Base-by-base conservation (phyloP, 73 alveolate species). In the Paramecium sonneborni region DNA sequence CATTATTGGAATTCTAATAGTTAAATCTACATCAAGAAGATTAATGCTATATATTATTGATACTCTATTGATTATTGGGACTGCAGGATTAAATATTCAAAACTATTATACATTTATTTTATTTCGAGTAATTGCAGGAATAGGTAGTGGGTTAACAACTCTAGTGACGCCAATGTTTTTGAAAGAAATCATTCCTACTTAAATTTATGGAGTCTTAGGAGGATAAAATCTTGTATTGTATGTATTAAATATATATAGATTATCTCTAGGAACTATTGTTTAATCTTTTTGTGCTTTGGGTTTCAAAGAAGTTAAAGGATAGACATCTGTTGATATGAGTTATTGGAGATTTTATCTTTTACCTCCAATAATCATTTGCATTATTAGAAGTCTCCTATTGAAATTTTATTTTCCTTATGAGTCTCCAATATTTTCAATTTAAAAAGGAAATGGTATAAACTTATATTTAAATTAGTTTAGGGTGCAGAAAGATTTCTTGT, bases 261-360 rank as follows among this genome's bases (percentile, higher is more conserved):
- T 74, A 5, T 74, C 87, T 74, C 26, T 74, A 6, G 87, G 87
- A 12, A 74, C 87, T 18, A 74, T 74, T 37, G 35, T 39, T 5
- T 37, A 74, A 35, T 74, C 87, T 5, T 34, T 74, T 15, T 35
- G 0, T 18, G 87, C 58, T 34, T 35, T 74, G 10, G 87, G 67
- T 28, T 74, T 74, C 35, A 28, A 37, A 34, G 56, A 74, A 32
- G 87, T 37, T 15, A 74, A 74, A 74, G 87, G 58, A 26, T 62
- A 62, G 24, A 62, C 84, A 3, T 28, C 56, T 74, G 58, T 37
- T 74, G 87, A 74, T 34, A 34, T 74, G 58, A n/a, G 38, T 10
- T 74, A 37, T 14, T 74, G 87, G 87, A 34, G 67, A 74, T 74
- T 74, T 74, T 74, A 74, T 74, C 57, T 74, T 21, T 20, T 74